These are phyloP conservation scores for Cocos nucifera DNA, from an alignment of 176 grass and related monocot genomes.

Conservation along the genomic window DNA sequence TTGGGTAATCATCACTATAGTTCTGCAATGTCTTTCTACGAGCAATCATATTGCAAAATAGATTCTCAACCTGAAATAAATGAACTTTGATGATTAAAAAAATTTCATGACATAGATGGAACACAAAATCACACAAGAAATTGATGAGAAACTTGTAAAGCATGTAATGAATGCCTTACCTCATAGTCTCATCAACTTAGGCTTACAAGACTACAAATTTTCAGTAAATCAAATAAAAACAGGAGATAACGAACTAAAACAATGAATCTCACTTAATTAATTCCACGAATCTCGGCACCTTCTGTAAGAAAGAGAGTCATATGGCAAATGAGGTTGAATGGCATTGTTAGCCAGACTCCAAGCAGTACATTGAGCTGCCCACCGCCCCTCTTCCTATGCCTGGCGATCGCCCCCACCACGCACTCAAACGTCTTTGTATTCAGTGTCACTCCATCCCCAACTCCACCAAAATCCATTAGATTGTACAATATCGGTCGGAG, in stretches of 20 bases:
- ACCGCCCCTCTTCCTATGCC: conserved; percentile 33
- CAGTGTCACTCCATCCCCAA: conserved; percentile 62
- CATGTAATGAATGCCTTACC: too few relatives aligned
- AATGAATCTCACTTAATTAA: conserved; percentile 44
- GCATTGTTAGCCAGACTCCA: conserved; percentile 66
- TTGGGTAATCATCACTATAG: conserved; percentile 77
- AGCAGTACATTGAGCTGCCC: conserved; percentile 78
- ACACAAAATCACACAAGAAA: too few relatives aligned
- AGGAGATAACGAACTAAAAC: too few relatives aligned
- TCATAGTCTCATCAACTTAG: too few relatives aligned
- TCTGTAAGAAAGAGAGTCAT: conserved; percentile 86
- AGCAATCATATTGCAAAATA: conserved; percentile 95
- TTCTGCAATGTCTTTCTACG: conserved; percentile 86
- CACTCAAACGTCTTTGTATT: conserved; percentile 77
- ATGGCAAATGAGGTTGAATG: conserved; percentile 88
- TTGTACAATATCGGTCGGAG: conserved; percentile 49
- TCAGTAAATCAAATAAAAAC: too few relatives aligned
- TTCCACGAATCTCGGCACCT: conserved; percentile 62
- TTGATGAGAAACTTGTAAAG: too few relatives aligned
- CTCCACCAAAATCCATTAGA: conserved; percentile 65
- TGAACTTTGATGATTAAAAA: too few relatives aligned
- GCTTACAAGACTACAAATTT: too few relatives aligned
- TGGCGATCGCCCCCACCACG: conserved; percentile 45
- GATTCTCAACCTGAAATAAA: conserved; percentile 63
- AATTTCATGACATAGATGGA: too few relatives aligned